Percentiles rank a stretch among this genome's conserved stretches.
Conservation (phyloP, 306 rosid genomes). For the Canavalia gladiata region DNA sequence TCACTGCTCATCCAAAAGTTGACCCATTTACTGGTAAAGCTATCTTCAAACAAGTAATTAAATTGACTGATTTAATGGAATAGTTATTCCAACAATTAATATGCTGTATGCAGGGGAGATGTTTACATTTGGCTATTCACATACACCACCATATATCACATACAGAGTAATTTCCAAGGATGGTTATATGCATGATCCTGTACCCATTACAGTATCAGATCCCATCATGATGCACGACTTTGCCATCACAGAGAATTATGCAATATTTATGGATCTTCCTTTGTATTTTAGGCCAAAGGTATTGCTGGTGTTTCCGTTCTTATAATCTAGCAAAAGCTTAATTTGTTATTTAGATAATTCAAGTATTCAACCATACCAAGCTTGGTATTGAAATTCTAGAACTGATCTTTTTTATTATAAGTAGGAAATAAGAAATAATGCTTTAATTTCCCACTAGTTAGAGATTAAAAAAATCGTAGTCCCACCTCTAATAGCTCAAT, state of each 20-base stretch:
- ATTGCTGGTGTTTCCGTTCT: conserved; percentile 39
- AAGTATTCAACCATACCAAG: conserved; percentile 15
- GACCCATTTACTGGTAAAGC: conserved; percentile 87
- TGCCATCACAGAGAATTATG: conserved; percentile 90
- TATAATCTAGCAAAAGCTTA: conserved; percentile 4
- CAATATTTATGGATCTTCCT: conserved; percentile 95
- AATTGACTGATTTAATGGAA: conserved; percentile 26
- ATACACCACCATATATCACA: conserved; percentile 84
- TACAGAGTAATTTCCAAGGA: conserved; percentile 94
- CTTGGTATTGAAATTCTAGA: conserved; percentile 6
- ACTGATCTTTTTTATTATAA: conserved; percentile 2
- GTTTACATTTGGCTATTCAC: conserved; percentile 96
- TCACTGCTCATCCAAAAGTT: conserved; percentile 99
- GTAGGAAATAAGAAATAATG: neutral
- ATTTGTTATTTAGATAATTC: conserved; percentile 15
- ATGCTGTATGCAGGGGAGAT: conserved; percentile 82
- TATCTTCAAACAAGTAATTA: conserved; percentile 44
- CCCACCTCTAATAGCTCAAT: neutral
- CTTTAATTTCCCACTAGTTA: neutral
- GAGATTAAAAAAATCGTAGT: neutral
- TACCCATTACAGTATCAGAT: conserved; percentile 84
- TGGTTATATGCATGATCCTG: conserved; percentile 92
- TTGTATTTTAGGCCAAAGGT: conserved; percentile 89
- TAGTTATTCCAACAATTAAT: conserved; percentile 38
- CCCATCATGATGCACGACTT: conserved; percentile 99